These are phyloP conservation scores for Candida coleopterorum DNA, from an alignment of 805 yeast species.

Conservation along the genomic window DNA sequence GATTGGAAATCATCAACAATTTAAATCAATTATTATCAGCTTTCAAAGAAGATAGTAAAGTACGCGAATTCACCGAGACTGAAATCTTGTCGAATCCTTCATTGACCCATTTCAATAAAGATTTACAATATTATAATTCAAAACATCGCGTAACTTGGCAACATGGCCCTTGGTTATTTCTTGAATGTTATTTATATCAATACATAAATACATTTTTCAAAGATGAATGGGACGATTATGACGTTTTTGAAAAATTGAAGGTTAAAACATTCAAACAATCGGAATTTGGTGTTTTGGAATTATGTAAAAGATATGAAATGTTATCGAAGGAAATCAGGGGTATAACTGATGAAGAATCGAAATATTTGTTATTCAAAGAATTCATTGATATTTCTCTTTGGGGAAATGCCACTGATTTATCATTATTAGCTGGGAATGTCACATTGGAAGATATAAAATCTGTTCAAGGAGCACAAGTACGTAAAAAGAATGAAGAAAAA, in stretches of 20 bases:
- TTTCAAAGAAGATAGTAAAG: slow-evolving; percentile 33
- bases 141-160: slow-evolving; percentile 54
- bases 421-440: slow-evolving; percentile 82
- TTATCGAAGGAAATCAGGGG: slow-evolving; percentile 25
- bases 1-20: slow-evolving; percentile 32
- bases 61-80: slow-evolving; percentile 22
- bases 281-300: slow-evolving; percentile 70
- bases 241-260: slow-evolving; percentile 69
- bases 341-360: slow-evolving; percentile 32
- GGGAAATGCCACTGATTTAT: slow-evolving; percentile 98
- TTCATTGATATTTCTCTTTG: slow-evolving; percentile 85
- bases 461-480: slow-evolving; percentile 84
- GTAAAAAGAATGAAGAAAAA: slow-evolving; percentile 76
- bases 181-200: slow-evolving; percentile 84
- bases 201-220: slow-evolving; percentile 43
- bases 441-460: slow-evolving; percentile 80
- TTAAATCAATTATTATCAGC: slow-evolving; percentile 36
- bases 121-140: slow-evolving; percentile 30
- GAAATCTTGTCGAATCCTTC: slow-evolving; percentile 41
- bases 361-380: slow-evolving; percentile 67
- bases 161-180: slow-evolving; percentile 84
- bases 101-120: slow-evolving; percentile 57
- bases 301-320: slow-evolving; percentile 57
- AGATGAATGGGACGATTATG: slow-evolving; percentile 42
- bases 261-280: slow-evolving; percentile 72